Evolutionary conservation across 768 basidiomycete genomes (phyloP).

Genomic region (Agaricus blazei): DNA sequence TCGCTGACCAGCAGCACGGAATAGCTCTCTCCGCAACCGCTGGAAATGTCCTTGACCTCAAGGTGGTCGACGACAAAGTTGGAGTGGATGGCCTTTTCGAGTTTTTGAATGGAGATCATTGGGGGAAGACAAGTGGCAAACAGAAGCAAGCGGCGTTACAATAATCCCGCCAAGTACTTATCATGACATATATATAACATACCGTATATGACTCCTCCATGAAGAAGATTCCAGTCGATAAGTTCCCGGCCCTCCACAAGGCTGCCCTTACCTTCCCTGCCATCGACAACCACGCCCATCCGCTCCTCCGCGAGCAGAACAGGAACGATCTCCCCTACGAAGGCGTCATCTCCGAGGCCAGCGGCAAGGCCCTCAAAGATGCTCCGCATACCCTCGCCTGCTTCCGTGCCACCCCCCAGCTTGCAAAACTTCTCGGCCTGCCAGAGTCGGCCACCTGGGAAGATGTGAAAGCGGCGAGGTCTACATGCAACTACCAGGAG

Average conservation of each 20-base stretch:
- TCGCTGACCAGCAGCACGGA: constrained; percentile 73
- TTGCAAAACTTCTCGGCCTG: constrained; percentile 47
- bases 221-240: constrained; percentile 7
- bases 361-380: constrained; percentile 48
- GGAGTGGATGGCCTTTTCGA: constrained; percentile 61
- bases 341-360: constrained; percentile 61
- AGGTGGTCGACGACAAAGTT: constrained; percentile 62
- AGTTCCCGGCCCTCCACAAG: constrained; percentile 20
- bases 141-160: not conserved
- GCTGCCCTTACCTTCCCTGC: constrained; percentile 39
- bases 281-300: constrained; percentile 81
- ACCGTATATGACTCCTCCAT: not conserved
- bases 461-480: constrained; percentile 44
- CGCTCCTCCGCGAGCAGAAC: constrained; percentile 46
- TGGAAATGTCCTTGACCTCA: constrained; percentile 73
- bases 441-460: constrained; percentile 45
- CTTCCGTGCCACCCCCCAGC: constrained; percentile 50
- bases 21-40: constrained; percentile 79
- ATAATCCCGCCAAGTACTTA: not conserved
- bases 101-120: constrained; percentile 54
- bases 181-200: not conserved
- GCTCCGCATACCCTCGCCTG: constrained; percentile 53
- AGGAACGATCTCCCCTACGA: constrained; percentile 52
- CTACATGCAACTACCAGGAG: constrained; percentile 41
- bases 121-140: constrained; percentile 11